These are phyloP conservation scores for Pyrenula aspistea DNA, from an alignment of 495 filamentous ascomycete species.

Conservation along the genomic window DNA sequence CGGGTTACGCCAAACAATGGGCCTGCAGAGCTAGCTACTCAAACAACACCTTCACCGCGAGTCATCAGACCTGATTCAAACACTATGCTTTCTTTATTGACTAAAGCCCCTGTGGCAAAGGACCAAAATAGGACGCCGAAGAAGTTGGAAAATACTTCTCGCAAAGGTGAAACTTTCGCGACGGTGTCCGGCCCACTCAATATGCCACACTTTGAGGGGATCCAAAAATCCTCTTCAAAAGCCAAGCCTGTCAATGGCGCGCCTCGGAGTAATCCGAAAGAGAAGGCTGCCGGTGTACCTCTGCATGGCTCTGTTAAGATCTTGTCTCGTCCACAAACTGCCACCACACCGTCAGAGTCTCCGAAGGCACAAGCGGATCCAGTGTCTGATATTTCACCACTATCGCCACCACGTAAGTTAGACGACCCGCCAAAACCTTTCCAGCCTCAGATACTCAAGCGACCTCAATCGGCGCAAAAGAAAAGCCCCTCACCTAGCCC, in stretches of 20 bases:
- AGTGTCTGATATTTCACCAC: conserved; percentile 8
- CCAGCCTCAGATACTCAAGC: conserved; percentile 48
- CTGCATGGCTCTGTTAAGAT: conserved; percentile 33
- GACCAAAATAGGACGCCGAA: conserved; percentile 6
- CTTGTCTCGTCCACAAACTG: conserved; percentile 20
- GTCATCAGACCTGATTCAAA: conserved; percentile 17
- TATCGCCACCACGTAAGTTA: conserved; percentile 8
- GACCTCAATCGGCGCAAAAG: conserved; percentile 4
- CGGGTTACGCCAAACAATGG: conserved; percentile 24
- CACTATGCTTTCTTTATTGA: conserved; percentile 20
- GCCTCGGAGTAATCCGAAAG: not conserved
- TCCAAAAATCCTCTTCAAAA: conserved; percentile 14
- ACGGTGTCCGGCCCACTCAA: conserved; percentile 40
- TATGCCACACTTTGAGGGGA: conserved; percentile 33
- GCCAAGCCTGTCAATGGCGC: conserved; percentile 9
- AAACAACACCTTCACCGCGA: conserved; percentile 24
- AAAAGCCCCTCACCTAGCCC: conserved; percentile 2
- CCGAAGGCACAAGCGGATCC: conserved; percentile 2
- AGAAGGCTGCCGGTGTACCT: conserved; percentile 1
- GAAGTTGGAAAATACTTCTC: conserved; percentile 1
- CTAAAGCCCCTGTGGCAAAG: conserved; percentile 11
- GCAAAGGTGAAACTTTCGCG: conserved; percentile 21
- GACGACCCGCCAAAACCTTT: conserved; percentile 33
- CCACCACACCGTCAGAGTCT: conserved; percentile 2
- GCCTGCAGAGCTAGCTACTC: conserved; percentile 17